Evolutionary conservation across 2,329 filamentous ascomycete species (phyloP), one percentile per base, ranked within the genome.

Genomic region (Nigrospora oryzae): DNA sequence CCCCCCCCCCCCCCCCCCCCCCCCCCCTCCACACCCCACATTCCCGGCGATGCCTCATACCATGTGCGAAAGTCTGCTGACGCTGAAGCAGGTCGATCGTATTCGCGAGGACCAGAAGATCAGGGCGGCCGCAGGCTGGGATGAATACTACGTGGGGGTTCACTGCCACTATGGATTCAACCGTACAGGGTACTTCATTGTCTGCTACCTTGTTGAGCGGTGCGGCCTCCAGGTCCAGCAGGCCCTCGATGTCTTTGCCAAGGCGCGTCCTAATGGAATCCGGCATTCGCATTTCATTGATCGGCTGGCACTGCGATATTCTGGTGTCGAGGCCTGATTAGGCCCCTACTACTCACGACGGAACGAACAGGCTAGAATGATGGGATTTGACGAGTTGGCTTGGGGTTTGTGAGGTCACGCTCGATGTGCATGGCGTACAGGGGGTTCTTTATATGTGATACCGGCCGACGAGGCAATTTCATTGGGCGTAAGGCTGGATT

Each of bases 161-260:
- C 91, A 97, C 61, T 97, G 91, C 57, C 91, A 97, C 58, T 96
- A 96, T 55, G 91, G 91, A 0, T 96, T 94, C 68, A 96, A 97
- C 61, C 79, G 90, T 17, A 96, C 91, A 0, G 91, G 91, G 0
- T 95, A 91, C 62, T 86, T 96, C 59, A 80, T 97, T 42, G 84
- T 88, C 31, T 89, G 83, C 57, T 97, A 96, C 59, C 70, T 97
- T n/a, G 83, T 96, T 13, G 89, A 96, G 67, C 73, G 81, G 39
- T 77, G 85, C 53, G 82, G 79, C 0, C 90, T 79, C 56, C 70
- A 69, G 17, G 77, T 95, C 2, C 77, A 86, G 55, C 80, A 84
- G 44, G 91, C 91, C 1, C 81, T 97, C 48, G 80, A 87, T 43
- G 75, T 81, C 48, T 97, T 97, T 66, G 81, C 81, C 15, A 66